Conservation (phyloP, 2,329 filamentous ascomycete genomes). For the Hymenoscyphus scutula region DNA sequence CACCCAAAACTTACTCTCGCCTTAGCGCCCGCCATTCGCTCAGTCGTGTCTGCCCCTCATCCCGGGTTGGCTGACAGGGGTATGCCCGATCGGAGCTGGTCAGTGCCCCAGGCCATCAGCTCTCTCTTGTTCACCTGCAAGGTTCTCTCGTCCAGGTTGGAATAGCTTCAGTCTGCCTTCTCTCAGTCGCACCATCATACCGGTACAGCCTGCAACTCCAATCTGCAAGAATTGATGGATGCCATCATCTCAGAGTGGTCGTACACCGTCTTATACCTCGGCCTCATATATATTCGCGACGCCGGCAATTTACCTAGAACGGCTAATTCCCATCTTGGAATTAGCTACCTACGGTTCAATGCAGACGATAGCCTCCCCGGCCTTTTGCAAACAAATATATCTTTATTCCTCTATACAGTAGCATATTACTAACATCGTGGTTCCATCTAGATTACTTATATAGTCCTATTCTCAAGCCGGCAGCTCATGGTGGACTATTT, state of each 20-base stretch:
- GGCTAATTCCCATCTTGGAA: too few relatives aligned
- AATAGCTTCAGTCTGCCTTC: neutral
- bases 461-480: neutral
- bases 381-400: neutral
- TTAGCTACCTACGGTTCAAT: too few relatives aligned
- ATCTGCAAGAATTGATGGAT: too few relatives aligned
- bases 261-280: too few relatives aligned
- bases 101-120: neutral
- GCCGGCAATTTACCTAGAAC: too few relatives aligned
- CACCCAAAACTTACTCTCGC: neutral
- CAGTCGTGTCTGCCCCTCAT: neutral
- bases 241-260: too few relatives aligned
- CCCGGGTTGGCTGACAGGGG: neutral
- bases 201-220: too few relatives aligned
- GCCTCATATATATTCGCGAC: too few relatives aligned
- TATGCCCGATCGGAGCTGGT: neutral
- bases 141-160: too few relatives aligned
- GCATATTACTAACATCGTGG: neutral
- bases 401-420: neutral
- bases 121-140: too few relatives aligned
- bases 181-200: neutral
- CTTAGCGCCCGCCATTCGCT: constrained; percentile 1
- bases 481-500: neutral
- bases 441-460: neutral
- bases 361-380: too few relatives aligned